phyloP scores from a whole-genome alignment of 169 alveolate genomes.

The Plasmodium gaboni region DNA sequence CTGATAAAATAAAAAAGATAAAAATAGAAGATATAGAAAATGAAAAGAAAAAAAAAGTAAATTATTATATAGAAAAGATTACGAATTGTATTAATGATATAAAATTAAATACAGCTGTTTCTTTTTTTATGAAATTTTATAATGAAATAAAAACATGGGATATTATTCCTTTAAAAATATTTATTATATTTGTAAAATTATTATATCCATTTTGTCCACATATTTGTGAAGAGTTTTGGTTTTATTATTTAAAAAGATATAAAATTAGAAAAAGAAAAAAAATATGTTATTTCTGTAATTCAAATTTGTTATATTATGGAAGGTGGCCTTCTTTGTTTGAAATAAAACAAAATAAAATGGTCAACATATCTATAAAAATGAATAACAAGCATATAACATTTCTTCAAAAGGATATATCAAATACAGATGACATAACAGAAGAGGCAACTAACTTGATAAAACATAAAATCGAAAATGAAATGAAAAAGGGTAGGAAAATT shows the following conservation, averaged over 20 bases:
- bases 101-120: slow-evolving; percentile 84
- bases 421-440: slow-evolving; percentile 8
- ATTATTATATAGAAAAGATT: slow-evolving; percentile 72
- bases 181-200: slow-evolving; percentile 73
- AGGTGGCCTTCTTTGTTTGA: slow-evolving; percentile 62
- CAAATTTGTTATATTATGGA: slow-evolving; percentile 27
- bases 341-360: slow-evolving; percentile 9
- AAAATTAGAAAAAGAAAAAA: slow-evolving; percentile 31
- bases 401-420: not conserved
- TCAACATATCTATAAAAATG: slow-evolving; percentile 20
- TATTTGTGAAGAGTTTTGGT: slow-evolving; percentile 87
- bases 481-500: slow-evolving; percentile 39
- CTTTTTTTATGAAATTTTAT: slow-evolving; percentile 80
- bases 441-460: slow-evolving; percentile 37
- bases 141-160: slow-evolving; percentile 76
- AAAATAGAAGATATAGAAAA: slow-evolving; percentile 20
- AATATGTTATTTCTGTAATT: slow-evolving; percentile 57
- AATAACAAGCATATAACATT: slow-evolving; percentile 52
- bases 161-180: slow-evolving; percentile 67
- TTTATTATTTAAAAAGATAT: slow-evolving; percentile 56
- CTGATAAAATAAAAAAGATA: slow-evolving; percentile 22
- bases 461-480: slow-evolving; percentile 31
- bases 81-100: slow-evolving; percentile 79
- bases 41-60: slow-evolving; percentile 59
- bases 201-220: slow-evolving; percentile 90